phyloP scores from a whole-genome alignment of 148 eudicot genomes.

The Arctostaphylos glauca region DNA sequence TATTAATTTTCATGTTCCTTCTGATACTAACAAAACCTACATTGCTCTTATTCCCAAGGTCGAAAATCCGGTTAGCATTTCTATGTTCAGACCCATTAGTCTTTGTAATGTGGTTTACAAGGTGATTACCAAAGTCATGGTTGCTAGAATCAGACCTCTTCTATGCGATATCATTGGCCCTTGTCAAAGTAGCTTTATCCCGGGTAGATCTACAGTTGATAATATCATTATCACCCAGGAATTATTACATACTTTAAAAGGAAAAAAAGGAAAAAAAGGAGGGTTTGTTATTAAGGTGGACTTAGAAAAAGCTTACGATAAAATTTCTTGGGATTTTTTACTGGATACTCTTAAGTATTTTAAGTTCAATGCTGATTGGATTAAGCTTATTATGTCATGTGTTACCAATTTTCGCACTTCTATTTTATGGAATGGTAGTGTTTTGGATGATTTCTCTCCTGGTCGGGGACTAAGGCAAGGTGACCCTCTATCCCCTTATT shows the following conservation, averaged over 20 bases:
- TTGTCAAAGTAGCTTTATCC: not conserved
- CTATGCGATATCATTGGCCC: not conserved
- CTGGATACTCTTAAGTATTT: not conserved
- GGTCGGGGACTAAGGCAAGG: too few species aligned
- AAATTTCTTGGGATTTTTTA: not conserved
- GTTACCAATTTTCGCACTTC: too few species aligned
- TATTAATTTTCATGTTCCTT: not conserved
- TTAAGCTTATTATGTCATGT: too few species aligned
- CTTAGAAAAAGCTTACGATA: not conserved
- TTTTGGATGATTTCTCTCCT: too few species aligned
- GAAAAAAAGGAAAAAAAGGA: not conserved
- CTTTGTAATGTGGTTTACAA: not conserved
- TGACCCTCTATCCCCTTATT: too few species aligned
- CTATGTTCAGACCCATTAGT: not conserved
- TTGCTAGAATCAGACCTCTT: not conserved
- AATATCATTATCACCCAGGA: not conserved
- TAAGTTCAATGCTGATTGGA: too few species aligned
- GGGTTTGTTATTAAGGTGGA: not conserved
- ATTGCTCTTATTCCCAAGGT: not conserved
- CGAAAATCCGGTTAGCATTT: not conserved
- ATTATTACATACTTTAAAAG: not conserved
- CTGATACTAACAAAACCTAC: not conserved
- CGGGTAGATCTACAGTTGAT: not conserved
- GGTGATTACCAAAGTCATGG: not conserved
- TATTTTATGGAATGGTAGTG: too few species aligned